Evolutionary conservation across 2,329 filamentous ascomycete species (phyloP).

Genomic region (Lasiodiplodia hormozganensis): DNA sequence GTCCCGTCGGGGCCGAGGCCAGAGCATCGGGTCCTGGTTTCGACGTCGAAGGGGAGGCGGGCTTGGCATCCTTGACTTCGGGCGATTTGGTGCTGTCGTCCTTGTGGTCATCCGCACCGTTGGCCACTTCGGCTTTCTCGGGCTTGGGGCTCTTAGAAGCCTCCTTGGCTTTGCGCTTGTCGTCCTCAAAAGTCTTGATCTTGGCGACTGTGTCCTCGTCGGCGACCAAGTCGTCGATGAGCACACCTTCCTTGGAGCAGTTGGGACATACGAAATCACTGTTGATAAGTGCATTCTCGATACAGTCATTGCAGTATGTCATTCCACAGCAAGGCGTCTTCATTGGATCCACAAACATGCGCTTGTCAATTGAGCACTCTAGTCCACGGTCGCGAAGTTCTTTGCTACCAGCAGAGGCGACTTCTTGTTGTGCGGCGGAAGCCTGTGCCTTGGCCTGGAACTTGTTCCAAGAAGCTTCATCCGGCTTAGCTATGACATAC

Average conservation of each 20-base stretch:
- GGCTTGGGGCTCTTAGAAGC: slow-evolving; percentile 49
- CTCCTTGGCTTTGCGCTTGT: slow-evolving; percentile 55
- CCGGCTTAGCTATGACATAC: slow-evolving; percentile 94
- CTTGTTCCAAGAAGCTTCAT: slow-evolving; percentile 95
- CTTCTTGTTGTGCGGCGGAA: slow-evolving; percentile 81
- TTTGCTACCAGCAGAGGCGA: slow-evolving; percentile 78
- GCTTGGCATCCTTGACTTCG: slow-evolving; percentile 27
- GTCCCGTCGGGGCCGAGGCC: slow-evolving; percentile 31
- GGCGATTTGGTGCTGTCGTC: slow-evolving; percentile 2
- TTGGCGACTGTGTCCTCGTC: slow-evolving; percentile 81
- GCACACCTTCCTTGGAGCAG: slow-evolving; percentile 87
- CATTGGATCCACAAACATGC: slow-evolving; percentile 97
- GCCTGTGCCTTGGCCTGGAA: slow-evolving; percentile 94
- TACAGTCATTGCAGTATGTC: slow-evolving; percentile 99
- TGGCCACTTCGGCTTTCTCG: slow-evolving; percentile 40
- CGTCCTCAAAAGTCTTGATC: slow-evolving; percentile 75
- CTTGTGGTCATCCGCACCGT: slow-evolving; percentile 26
- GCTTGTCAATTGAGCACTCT: slow-evolving; percentile 95
- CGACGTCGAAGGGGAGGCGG: slow-evolving; percentile 4
- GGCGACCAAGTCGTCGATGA: slow-evolving; percentile 86
- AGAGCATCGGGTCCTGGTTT: slow-evolving; percentile 14
- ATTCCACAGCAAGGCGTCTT: slow-evolving; percentile 98
- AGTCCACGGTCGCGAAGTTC: slow-evolving; percentile 87
- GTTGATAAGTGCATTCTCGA: slow-evolving; percentile 97
- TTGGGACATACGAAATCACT: slow-evolving; percentile 95